Evolutionary conservation across 73 alveolate species (phyloP).

Genomic region (Paramecium pentaurelia): DNA sequence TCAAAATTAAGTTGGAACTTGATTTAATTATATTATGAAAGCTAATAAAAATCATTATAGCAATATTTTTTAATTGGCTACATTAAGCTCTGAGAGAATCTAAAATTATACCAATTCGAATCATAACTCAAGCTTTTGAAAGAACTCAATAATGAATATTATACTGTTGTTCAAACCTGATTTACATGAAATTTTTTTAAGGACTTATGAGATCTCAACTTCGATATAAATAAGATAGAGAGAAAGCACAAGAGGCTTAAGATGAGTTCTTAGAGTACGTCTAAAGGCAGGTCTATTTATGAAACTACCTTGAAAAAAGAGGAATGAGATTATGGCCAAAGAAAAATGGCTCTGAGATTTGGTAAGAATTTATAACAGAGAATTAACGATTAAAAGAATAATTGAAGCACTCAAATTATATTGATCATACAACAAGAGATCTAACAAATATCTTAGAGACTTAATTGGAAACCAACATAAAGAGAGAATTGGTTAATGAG

Average conservation of each 20-base stretch:
- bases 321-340: neutral
- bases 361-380: neutral
- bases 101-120: neutral
- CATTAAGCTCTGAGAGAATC: neutral
- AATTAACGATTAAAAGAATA: neutral
- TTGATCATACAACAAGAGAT: neutral
- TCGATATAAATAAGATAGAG: neutral
- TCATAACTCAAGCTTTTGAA: neutral
- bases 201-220: neutral
- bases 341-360: neutral
- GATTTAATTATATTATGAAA: conserved; percentile 17
- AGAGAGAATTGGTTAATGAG: neutral
- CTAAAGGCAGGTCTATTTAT: neutral
- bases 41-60: neutral
- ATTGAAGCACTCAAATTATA: neutral
- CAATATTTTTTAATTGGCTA: neutral
- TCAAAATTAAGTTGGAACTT: neutral
- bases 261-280: neutral
- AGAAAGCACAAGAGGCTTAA: neutral
- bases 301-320: neutral
- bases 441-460: neutral
- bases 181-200: conserved; percentile 28
- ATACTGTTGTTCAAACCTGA: conserved; percentile 38
- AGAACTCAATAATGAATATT: neutral
- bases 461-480: neutral